phyloP scores from a whole-genome alignment of 2,329 filamentous ascomycete species.

The Ophiostoma quercus region DNA sequence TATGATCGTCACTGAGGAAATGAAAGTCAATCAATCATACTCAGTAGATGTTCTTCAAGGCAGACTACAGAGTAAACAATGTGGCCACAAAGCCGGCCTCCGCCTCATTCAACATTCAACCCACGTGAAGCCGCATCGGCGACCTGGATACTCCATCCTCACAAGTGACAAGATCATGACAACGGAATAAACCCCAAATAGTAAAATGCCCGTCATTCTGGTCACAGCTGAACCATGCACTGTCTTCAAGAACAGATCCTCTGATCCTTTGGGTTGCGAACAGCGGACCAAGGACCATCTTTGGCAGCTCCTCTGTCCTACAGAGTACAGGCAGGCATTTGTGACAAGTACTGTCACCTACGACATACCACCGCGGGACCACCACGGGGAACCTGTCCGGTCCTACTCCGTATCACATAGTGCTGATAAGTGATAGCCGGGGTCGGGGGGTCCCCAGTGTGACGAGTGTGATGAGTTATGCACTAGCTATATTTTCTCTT shows the following conservation, averaged over 20 bases:
- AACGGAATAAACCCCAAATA: not conserved
- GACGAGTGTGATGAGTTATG: constrained; percentile 6
- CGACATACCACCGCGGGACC: not conserved
- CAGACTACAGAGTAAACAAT: not conserved
- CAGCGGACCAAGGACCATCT: not conserved
- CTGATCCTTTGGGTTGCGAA: not conserved
- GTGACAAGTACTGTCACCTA: not conserved
- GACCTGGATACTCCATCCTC: not conserved
- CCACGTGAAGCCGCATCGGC: not conserved
- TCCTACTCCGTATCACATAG: not conserved
- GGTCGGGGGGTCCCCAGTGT: not conserved
- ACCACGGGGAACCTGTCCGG: constrained; percentile 6
- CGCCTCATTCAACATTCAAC: not conserved
- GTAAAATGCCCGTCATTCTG: not conserved
- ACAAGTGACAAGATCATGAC: not conserved
- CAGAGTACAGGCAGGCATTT: not conserved
- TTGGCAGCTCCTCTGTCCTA: not conserved
- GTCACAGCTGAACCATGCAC: constrained; percentile 6
- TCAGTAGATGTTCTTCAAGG: not conserved
- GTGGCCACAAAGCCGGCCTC: not conserved
- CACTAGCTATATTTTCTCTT: not conserved
- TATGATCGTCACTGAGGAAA: not conserved
- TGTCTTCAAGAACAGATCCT: not conserved
- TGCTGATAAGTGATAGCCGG: not conserved
- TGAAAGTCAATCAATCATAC: not conserved